Base-by-base conservation (phyloP, 805 yeast species). In the Metschnikowia similis region DNA sequence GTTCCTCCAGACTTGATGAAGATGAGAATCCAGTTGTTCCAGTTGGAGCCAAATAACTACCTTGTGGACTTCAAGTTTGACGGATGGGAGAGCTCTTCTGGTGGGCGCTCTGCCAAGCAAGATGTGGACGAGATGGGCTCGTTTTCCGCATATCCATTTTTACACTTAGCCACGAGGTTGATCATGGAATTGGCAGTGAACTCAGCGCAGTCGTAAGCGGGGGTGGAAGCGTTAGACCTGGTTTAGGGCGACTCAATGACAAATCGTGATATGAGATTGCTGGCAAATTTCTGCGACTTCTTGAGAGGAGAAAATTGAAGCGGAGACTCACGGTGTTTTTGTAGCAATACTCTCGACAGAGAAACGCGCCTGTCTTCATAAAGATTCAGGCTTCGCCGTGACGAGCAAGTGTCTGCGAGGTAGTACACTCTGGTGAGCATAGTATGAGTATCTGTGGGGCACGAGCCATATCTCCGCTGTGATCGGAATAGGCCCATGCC, bases 161-260 rank as follows among this genome's bases (percentile, higher is more conserved):
- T 94, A 61, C 96, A 94, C 66, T 73, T 92, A 61, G 92, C 97
- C 39, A 92, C 98, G 2, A 75, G 90, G 62, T 77, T 92, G 56
- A 92, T 92, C 54, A 90, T 92, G 96, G 98, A 92, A 67, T 76
- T 92, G 56, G 99, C 99, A 0, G 98, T 94, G 14, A 94, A 92
- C 64, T 56, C 60, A 9, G 55, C 60, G 43, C 58, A 54, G 47
- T 51, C 58, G 11, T 56, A 48, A n/a, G 17, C 34, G 16, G 9
- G 42, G 34, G 37, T 32, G 8, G 37, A 31, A 9, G 10, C 8
- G 26, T 21, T 28, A 28, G 34, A 10, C 32, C n/a, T 32, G n/a
- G 30, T 29, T 40, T 8, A 21, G 37, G 43, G 17, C n/a, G 34
- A 41, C 32, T 32, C 37, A 32, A 41, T 41, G 45, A 41, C 31